Conservation (phyloP, 2,329 filamentous ascomycete species). For the Berkeleyomyces rouxiae region DNA sequence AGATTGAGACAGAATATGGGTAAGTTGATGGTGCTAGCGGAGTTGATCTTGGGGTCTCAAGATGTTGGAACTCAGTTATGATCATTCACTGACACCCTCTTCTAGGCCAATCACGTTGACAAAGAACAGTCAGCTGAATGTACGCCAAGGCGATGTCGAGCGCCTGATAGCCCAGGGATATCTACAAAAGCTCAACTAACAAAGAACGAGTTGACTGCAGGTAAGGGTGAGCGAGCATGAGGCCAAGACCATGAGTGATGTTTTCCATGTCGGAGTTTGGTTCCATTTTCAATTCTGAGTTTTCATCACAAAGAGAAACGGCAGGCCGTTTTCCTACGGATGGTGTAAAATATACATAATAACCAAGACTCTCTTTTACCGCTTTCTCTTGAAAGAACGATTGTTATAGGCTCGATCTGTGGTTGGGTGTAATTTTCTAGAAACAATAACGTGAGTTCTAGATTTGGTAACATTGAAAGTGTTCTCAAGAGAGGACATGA, state of each 20-base stretch:
- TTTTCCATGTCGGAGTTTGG: neutral
- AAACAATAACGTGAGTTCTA: no score
- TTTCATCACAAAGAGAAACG: neutral
- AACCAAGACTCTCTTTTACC: no score
- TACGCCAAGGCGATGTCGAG: slow-evolving; percentile 89
- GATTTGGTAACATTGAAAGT: no score
- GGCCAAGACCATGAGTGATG: neutral
- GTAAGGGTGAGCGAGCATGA: neutral
- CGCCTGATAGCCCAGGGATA: slow-evolving; percentile 88
- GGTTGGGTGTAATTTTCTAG: no score
- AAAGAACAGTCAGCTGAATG: slow-evolving; percentile 97
- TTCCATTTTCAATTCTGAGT: neutral
- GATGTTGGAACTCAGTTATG: neutral
- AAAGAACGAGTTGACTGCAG: neutral
- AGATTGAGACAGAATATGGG: slow-evolving; percentile 99
- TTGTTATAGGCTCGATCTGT: no score
- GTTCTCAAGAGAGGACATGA: no score
- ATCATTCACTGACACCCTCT: slow-evolving; percentile 11
- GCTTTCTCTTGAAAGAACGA: no score
- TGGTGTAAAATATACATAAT: no score
- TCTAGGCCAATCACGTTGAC: slow-evolving; percentile 79
- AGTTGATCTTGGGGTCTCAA: neutral
- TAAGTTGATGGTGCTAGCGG: slow-evolving; percentile 28
- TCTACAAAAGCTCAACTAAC: slow-evolving; percentile 67
- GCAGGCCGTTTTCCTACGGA: no score